Evolutionary conservation across 257 asterid species (phyloP), one percentile per base, ranked within the genome.

Genomic region (Petrea volubilis): DNA sequence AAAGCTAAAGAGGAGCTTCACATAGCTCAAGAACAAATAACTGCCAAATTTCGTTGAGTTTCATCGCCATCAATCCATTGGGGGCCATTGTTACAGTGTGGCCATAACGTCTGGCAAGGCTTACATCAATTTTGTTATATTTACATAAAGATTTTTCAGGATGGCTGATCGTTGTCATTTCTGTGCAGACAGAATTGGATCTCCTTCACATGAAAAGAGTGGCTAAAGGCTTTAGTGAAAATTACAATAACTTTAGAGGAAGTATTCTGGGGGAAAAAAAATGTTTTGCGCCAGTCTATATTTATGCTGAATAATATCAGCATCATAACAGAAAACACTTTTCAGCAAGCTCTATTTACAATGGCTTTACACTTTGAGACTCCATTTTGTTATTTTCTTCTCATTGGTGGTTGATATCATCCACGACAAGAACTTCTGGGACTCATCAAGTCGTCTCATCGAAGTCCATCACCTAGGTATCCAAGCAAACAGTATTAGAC

Each of bases 391-490:
- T 43, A 47, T 64, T 62, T 60, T 70, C 52, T 73, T 38, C 49
- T 50, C 50, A 71, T 38, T 40, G 74, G 73, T 52, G 75, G 58
- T 74, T 67, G 77, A 70, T 60, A 65, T 76, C 77, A 47, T 73
- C 64, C 61, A 70, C 75, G 56, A 76, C 80, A 60, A 58, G 50
- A 74, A 63, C 70, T 25, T 67, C 24, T 13, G 11, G 73, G 70
- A 70, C 67, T 38, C 51, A 65, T 83, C 86, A 89, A 27, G 85
- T 60, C 56, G 96, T 80, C 84, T 93, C 98, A 41, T 87, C 84
- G 68, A 94, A 94, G 50, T 80, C 89, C 98, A 91, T 94, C 80
- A 83, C 96, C 98, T 94, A 71, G 31, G 64, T 60, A 55, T 8
- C 46, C 73, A 83, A 76, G 59, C 55, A 41, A 75, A 47, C 40